Evolutionary conservation across 352 stramenopile genomes (phyloP), one percentile per base, ranked within the genome.

Genomic region (Pythium aphanidermatum): DNA sequence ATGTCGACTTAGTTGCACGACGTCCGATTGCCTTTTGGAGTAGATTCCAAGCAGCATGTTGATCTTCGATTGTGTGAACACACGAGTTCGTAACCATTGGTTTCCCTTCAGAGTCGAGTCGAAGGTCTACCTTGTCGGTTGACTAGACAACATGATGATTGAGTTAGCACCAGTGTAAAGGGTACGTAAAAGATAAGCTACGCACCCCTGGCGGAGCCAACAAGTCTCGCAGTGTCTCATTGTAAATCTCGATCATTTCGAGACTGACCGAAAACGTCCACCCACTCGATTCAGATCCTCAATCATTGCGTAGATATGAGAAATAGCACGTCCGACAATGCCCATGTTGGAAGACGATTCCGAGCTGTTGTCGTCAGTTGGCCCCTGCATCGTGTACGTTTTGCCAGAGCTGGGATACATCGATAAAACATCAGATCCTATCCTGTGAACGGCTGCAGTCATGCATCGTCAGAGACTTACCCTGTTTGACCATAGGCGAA

Each of bases 191-290:
- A 52, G 1, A 11, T 16, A 34, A 53, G 7, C 4, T 4, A 64
- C 72, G 45, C 71, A 85, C 74, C 24, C 66, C 65, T 27, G 36
- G 44, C n/a, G 68, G 51, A 31, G 79, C 67, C 23, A 98, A 65
- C 28, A 99, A 52, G 50, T 99, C 96, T 9, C 85, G 72, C 26
- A 99, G 70, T 12, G 95, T 87, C 63, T 99, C 95, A 50, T 98
- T 98, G 77, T 99, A 98, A 39, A 99, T 97, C 69, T 98, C 96
- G 20, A 98, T 74, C 59, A 99, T 78, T 55, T 92, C 80, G 21
- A 92, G 40, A 20, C 51, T 83, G 10, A 88, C 66, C 14, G 38
- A 54, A 37, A 91, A 92, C n/a, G 68, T 51, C 83, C 83, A 95
- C 16, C 81, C 78, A 24, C 76, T 86, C 16, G 63, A 63, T 13